Percentiles rank a stretch among this genome's conserved stretches.
These are phyloP conservation scores for Heterobasidion annosum DNA, from an alignment of 1,284 basidiomycete genomes.

Conservation along the genomic window DNA sequence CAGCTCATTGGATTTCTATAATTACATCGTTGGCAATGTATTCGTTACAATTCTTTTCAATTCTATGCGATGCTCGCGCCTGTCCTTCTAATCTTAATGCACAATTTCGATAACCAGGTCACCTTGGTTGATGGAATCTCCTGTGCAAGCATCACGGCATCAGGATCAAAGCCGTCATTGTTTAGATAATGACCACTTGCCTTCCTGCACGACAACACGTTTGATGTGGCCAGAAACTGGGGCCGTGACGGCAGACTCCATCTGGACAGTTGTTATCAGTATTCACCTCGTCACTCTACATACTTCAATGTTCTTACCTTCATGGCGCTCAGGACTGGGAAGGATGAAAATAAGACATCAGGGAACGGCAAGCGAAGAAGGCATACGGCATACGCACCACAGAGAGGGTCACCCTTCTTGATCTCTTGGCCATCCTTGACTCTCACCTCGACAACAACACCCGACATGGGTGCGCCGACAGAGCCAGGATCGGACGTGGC, in stretches of 20 bases:
- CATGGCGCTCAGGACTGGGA: slow-evolving; percentile 80
- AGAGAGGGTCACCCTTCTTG: slow-evolving; percentile 94
- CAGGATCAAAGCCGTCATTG: slow-evolving; percentile 4
- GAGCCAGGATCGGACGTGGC: slow-evolving; percentile 90
- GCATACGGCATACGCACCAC: slow-evolving; percentile 40
- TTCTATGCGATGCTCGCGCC: background rate
- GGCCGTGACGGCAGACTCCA: slow-evolving; percentile 94
- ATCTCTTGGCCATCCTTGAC: slow-evolving; percentile 96
- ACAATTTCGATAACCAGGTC: slow-evolving; percentile 83
- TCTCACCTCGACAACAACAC: slow-evolving; percentile 96
- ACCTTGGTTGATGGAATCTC: slow-evolving; percentile 84
- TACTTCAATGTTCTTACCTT: slow-evolving; percentile 43
- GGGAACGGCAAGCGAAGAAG: slow-evolving; percentile 5
- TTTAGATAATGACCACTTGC: slow-evolving; percentile 26
- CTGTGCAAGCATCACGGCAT: slow-evolving; percentile 25
- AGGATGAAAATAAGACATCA: slow-evolving; percentile 4
- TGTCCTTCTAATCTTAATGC: slow-evolving; percentile 30
- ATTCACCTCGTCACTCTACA: slow-evolving; percentile 11
- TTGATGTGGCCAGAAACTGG: slow-evolving; percentile 94
- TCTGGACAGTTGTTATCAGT: slow-evolving; percentile 36
- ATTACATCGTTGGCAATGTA: background rate
- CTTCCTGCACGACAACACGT: slow-evolving; percentile 83
- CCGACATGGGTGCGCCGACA: slow-evolving; percentile 93
- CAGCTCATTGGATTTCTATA: background rate
- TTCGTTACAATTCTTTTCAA: background rate